Evolutionary conservation across 148 eudicot genomes (phyloP), one percentile per base, ranked within the genome.

Genomic region (Selenicereus undatus): DNA sequence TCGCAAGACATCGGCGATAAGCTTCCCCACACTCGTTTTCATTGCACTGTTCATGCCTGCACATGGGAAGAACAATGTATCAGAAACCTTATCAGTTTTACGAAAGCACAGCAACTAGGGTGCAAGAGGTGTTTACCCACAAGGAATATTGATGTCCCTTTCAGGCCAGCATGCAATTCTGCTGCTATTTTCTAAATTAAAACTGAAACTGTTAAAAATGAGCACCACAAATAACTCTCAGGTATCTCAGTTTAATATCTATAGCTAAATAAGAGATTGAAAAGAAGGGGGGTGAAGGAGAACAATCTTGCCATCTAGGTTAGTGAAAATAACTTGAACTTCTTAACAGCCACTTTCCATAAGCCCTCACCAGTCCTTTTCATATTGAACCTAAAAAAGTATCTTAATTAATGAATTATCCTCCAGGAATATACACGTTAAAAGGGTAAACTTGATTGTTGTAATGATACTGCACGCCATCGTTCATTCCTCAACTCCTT

Each of bases 81-180:
- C 22, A 74, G 39, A 74, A 11, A 51, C 32, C 62, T 74, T 9
- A 50, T 50, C 77, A 27, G 39, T 48, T 54, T 58, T 30, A 58
- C 24, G 71, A 66, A 58, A n/a, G 24, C 36, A 51, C 27, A 52
- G 30, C 68, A 76, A 70, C 77, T 32, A 36, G 77, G 62, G 65
- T 17, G 43, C 54, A 84, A 82, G 4, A 22, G 72, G 43, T 22
- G 58, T 91, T 89, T 86, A 96, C 99, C 99, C 66, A 96, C 84
- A 39, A 96, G 92, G 79, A 89, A 93, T 84, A 96, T 83, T 36
- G 98, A 96, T 76, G 97, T 85, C 85, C 99, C 99, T 85, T 90
- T 93, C 60, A 94, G 86, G 60, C 85, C 94, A 79, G 88, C 78
- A 76, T 86, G 83, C 70, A 95, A 56, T 73, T 93, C 94, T 13